Evolutionary conservation across 2,329 filamentous ascomycete genomes (phyloP).

Genomic region (Trichophyton verrucosum): DNA sequence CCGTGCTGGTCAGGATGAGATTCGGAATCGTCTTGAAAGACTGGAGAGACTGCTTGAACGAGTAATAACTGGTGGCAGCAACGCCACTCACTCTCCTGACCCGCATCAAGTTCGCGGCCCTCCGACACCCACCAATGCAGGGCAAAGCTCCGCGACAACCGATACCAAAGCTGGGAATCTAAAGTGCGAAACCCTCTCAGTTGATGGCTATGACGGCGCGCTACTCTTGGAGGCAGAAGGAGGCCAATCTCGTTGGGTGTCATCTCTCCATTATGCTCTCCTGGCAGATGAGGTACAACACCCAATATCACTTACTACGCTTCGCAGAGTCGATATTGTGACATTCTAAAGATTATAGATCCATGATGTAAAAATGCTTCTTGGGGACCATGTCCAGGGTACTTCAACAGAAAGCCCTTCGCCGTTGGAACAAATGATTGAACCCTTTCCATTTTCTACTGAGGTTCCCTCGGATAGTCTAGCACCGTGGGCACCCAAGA

Average conservation of each 20-base stretch:
- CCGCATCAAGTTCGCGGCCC: background rate
- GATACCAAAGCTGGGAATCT: background rate
- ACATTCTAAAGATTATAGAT: background rate
- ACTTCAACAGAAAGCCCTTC: background rate
- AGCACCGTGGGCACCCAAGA: background rate
- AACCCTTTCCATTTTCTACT: background rate
- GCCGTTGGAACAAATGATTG: background rate
- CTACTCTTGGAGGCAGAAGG: slow-evolving; percentile 8
- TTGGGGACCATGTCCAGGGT: background rate
- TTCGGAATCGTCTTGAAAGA: slow-evolving; percentile 7
- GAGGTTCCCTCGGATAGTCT: background rate
- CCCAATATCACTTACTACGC: background rate
- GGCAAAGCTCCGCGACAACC: background rate
- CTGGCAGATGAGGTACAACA: slow-evolving; percentile 10
- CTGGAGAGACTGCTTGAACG: slow-evolving; percentile 9
- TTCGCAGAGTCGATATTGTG: too few species aligned
- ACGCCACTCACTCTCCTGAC: background rate
- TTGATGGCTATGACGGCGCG: slow-evolving; percentile 11
- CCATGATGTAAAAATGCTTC: slow-evolving; percentile 9
- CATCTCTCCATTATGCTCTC: slow-evolving; percentile 11
- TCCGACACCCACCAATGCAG: background rate
- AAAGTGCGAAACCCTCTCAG: background rate
- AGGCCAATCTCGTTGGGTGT: slow-evolving; percentile 11
- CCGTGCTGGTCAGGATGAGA: slow-evolving; percentile 7
- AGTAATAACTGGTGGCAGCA: background rate